Evolutionary conservation across 768 basidiomycete genomes (phyloP), one percentile per base, ranked within the genome.

Genomic region (Phlegmacium glaucopus): DNA sequence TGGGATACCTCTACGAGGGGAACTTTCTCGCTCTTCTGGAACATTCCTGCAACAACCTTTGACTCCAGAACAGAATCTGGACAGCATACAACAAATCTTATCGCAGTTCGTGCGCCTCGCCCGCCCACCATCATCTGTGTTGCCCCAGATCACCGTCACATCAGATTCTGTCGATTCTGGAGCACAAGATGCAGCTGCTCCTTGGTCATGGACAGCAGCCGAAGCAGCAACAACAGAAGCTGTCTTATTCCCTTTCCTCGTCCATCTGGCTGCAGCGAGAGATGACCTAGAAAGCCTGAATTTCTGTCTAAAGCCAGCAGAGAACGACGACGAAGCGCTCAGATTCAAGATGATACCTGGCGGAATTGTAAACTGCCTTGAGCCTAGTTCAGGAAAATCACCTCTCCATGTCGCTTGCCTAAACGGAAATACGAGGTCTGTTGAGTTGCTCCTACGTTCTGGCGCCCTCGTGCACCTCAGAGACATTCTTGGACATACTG

Each of bases 401-500:
- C 86, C 91, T 9, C 65, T 94, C 37, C 91, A 94, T 52, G 78
- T 83, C 12, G 90, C 91, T 1, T 81, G 87, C 25, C 61, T 93
- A 28, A 82, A 84, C 44, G 88, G 90, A 2, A 75, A 77, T 50
- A 50, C 56, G 7, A 66, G 64, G 17, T 68, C 70, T 38, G 73
- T 73, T 8, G 61, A 67, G 30, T 58, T 78, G 27, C 67, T 94
- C 30, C 73, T 94, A 15, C 72, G 78, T 50, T 79, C 80, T 0
- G 91, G 91, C 4, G 89, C 90, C 1, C 69, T 90, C 11, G 91
- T 94, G 16, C 91, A 94, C 63, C 69, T 87, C 8, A 75, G 92
- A 46, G 92, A 94, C 61, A 61, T 66, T 1, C 72, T 93, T 38
- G 92, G 89, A 2, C 90, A 93, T 57, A 92, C 91, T 11, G 78